A percentile compares a stretch with the other conserved stretches of the same genome.
Evolutionary conservation across 257 asterid genomes (phyloP).

Genomic region (Striga asiatica): DNA sequence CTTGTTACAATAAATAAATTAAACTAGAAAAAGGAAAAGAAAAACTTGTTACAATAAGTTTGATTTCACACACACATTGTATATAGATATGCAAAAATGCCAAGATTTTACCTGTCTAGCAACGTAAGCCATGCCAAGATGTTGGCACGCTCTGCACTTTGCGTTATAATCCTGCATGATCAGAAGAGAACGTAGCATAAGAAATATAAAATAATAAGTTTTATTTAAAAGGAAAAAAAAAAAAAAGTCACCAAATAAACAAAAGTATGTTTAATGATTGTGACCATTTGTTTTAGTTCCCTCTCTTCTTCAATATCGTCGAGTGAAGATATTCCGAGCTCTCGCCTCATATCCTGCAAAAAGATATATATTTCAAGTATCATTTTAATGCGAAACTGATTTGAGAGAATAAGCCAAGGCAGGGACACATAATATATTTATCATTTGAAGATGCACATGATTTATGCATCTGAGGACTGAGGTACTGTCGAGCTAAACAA

Average conservation of each 20-base stretch:
- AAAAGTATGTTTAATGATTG: conserved; percentile 11
- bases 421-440: too few relatives aligned
- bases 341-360: conserved; percentile 69
- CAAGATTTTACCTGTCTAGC: conserved; percentile 87
- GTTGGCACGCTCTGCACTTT: conserved; percentile 80
- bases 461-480: too few relatives aligned
- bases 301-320: conserved; percentile 83
- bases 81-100: too few relatives aligned
- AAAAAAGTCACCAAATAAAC: too few relatives aligned
- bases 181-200: too few relatives aligned
- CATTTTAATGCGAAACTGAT: too few relatives aligned
- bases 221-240: neutral
- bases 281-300: conserved; percentile 82
- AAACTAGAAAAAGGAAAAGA: too few relatives aligned
- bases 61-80: too few relatives aligned
- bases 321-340: conserved; percentile 59
- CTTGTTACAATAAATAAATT: neutral
- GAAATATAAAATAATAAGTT: neutral
- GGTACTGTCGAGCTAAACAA: too few relatives aligned
- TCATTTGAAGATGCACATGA: too few relatives aligned
- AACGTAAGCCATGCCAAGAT: conserved; percentile 70
- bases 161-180: conserved; percentile 75
- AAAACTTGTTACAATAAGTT: too few relatives aligned
- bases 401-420: too few relatives aligned
- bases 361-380: neutral